phyloP scores from a whole-genome alignment of 306 rosid species.

The Morella rubra region DNA sequence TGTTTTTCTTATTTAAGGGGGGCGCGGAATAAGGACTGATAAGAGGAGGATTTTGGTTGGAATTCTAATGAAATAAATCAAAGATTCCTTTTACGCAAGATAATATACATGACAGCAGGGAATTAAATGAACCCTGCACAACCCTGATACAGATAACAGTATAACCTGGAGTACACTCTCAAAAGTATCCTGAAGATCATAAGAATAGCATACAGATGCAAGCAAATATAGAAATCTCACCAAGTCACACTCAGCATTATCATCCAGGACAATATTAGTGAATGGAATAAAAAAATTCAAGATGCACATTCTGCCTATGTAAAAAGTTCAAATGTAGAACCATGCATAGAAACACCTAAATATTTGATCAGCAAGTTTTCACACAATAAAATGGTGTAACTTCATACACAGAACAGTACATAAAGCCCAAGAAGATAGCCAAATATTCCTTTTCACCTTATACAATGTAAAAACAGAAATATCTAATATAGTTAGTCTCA shows the following conservation, averaged over 20 bases:
- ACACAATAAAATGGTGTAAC: too few relatives aligned
- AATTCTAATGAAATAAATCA: not conserved
- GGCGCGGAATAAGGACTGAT: too few relatives aligned
- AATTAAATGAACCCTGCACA: slow-evolving; percentile 9
- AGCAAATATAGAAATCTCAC: not conserved
- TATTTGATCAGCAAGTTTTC: not conserved
- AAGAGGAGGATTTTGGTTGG: too few relatives aligned
- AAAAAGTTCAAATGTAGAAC: not conserved
- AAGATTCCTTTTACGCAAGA: not conserved
- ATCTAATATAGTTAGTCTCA: too few relatives aligned
- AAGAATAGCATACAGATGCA: not conserved
- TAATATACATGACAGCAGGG: slow-evolving; percentile 4
- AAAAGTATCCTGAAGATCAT: not conserved
- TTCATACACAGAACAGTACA: not conserved
- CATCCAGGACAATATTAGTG: not conserved
- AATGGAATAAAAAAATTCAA: not conserved
- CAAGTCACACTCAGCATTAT: not conserved
- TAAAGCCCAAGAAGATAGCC: not conserved
- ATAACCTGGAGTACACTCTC: slow-evolving; percentile 13
- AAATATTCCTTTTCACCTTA: too few relatives aligned
- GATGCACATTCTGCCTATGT: not conserved
- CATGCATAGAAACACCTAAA: not conserved
- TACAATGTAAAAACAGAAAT: too few relatives aligned
- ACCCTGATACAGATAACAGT: not conserved
- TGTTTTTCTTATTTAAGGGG: not conserved